phyloP scores from a whole-genome alignment of 441 rosid species.

The Raphanus hybrid region DNA sequence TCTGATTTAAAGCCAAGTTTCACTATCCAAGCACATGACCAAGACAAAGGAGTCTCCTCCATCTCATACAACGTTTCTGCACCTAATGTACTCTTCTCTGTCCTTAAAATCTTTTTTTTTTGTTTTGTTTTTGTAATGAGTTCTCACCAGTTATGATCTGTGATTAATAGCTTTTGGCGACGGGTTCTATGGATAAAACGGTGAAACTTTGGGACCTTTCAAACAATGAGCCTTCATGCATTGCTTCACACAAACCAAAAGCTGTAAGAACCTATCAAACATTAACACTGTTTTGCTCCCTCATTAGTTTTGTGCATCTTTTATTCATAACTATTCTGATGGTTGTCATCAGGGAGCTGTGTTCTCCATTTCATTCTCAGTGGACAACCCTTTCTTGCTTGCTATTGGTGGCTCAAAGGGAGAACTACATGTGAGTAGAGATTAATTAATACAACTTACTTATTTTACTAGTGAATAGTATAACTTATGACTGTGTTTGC shows the following conservation, averaged over 20 bases:
- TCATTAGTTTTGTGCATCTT: neutral
- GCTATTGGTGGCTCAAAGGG: constrained; percentile 70
- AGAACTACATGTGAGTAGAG: no score
- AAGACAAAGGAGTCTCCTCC: constrained; percentile 71
- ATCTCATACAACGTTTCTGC: constrained; percentile 50
- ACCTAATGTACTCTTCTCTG: neutral
- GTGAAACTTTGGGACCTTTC: constrained; percentile 92
- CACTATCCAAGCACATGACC: constrained; percentile 73
- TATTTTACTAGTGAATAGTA: neutral
- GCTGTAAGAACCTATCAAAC: constrained; percentile 52
- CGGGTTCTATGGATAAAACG: constrained; percentile 65
- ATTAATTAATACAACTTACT: neutral
- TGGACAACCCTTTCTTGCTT: constrained; percentile 73
- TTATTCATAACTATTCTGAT: constrained; percentile 1
- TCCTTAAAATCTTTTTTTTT: neutral
- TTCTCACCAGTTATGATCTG: constrained; percentile 23
- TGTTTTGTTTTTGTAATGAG: constrained; percentile 18
- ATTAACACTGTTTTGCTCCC: neutral
- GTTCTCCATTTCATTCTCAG: constrained; percentile 72
- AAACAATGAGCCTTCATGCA: constrained; percentile 76
- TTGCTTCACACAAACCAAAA: constrained; percentile 62
- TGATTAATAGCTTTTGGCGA: constrained; percentile 64
- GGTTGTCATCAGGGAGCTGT: constrained; percentile 58
- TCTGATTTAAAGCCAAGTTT: constrained; percentile 63
- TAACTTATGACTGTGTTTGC: neutral